A percentile compares a stretch with the other conserved stretches of the same genome.
These are phyloP conservation scores for Mucor velutinosus DNA, from an alignment of 371 early-diverging fungal genomes.

Conservation along the genomic window DNA sequence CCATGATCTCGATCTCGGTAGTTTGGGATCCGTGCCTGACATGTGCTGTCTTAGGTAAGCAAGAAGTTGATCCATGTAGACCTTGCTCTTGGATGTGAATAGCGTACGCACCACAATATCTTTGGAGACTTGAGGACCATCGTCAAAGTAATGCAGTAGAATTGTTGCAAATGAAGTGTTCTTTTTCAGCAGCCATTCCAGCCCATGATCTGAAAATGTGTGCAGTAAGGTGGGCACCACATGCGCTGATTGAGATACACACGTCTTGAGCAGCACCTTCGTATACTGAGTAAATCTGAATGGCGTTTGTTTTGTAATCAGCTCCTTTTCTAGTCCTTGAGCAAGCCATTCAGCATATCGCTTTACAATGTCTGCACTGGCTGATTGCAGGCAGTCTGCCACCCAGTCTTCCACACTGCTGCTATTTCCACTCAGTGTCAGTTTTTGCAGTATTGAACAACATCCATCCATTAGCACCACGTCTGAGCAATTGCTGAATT, in stretches of 20 bases:
- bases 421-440: constrained; percentile 13
- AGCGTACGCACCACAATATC: constrained; percentile 21
- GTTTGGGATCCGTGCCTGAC: constrained; percentile 8
- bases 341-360: constrained; percentile 33
- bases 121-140: constrained; percentile 30
- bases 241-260: constrained; percentile 5
- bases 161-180: constrained; percentile 1
- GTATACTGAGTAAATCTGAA: not conserved
- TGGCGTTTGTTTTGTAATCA: not conserved
- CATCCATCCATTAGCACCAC: constrained; percentile 24
- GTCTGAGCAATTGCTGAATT: constrained; percentile 15
- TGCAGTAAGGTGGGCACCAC: constrained; percentile 29
- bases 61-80: constrained; percentile 26
- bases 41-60: constrained; percentile 20
- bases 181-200: constrained; percentile 22
- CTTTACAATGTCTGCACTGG: constrained; percentile 21
- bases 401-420: constrained; percentile 16
- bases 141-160: constrained; percentile 32
- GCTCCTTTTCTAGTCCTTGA: constrained; percentile 9
- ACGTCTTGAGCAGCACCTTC: constrained; percentile 1
- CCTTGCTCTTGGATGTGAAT: constrained; percentile 25
- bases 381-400: constrained; percentile 23
- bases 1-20: constrained; percentile 29
- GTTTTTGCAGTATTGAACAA: constrained; percentile 14
- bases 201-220: not conserved